Conservation (phyloP, 1,284 basidiomycete species). For the Irpex sp. region DNA sequence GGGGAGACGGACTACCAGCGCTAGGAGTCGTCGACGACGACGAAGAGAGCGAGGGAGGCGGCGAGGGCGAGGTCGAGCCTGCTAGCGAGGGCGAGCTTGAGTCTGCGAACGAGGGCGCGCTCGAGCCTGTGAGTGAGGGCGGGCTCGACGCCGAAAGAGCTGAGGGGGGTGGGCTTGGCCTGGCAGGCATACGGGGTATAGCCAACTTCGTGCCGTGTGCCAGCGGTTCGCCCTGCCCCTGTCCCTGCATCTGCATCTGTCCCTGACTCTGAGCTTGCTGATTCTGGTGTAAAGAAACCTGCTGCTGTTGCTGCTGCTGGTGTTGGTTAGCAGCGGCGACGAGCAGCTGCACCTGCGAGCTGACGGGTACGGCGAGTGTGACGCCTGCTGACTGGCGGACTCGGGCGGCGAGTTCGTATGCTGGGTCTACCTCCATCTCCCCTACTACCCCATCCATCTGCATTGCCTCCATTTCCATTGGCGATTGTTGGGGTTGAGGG, state of each 20-base stretch:
- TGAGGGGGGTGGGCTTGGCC: neutral
- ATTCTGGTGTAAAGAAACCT: no score
- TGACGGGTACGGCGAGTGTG: conserved; percentile 52
- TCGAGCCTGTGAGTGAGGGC: conserved; percentile 14
- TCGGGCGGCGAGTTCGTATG: conserved; percentile 48
- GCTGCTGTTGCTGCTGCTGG: conserved; percentile 8
- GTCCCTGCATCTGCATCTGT: no score
- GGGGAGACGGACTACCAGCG: no score
- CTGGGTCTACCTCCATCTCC: conserved; percentile 30
- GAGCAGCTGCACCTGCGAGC: conserved; percentile 27
- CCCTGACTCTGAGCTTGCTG: no score
- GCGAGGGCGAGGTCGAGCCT: conserved; percentile 13
- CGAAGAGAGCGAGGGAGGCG: neutral
- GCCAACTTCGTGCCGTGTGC: neutral
- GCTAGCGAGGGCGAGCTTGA: neutral
- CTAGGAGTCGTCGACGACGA: no score
- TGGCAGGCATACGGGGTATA: neutral
- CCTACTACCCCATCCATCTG: no score
- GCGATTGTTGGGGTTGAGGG: no score
- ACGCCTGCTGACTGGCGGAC: conserved; percentile 57
- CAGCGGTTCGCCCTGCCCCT: no score
- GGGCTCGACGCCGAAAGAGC: conserved; percentile 17
- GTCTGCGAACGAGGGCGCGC: no score
- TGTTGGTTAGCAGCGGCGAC: conserved; percentile 28
- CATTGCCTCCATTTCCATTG: no score